These are phyloP conservation scores for Viola pubescens DNA, from an alignment of 441 rosid genomes.

Conservation along the genomic window DNA sequence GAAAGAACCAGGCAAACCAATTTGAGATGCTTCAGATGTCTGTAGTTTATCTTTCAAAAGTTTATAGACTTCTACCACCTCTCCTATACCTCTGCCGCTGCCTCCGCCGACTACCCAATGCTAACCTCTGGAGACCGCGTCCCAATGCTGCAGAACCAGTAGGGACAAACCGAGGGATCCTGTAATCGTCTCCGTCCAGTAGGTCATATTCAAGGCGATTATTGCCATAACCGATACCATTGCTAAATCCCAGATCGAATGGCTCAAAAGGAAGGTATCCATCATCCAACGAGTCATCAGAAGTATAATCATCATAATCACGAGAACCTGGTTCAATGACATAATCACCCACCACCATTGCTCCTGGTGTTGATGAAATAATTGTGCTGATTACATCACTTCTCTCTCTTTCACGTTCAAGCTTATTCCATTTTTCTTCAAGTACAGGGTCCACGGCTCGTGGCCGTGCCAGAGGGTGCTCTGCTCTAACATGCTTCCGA, in stretches of 20 bases:
- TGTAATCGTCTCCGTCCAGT: conserved; percentile 40
- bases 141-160: conserved; percentile 31
- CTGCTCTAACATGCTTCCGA: conserved; percentile 74
- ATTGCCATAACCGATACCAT: conserved; percentile 16
- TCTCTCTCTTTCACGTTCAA: conserved; percentile 64
- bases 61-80: conserved; percentile 20
- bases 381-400: conserved; percentile 73
- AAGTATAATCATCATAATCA: conserved; percentile 43
- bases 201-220: conserved; percentile 25
- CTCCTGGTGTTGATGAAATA: conserved; percentile 74
- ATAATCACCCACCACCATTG: conserved; percentile 82
- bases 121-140: conserved; percentile 27
- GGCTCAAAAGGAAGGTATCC: conserved; percentile 31
- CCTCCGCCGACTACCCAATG: conserved; percentile 34
- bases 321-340: conserved; percentile 58
- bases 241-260: conserved; percentile 29
- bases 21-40: conserved; percentile 6
- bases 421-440: conserved; percentile 74
- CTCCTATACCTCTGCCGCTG: conserved; percentile 29
- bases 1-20: conserved; percentile 5
- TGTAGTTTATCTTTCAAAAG: background rate
- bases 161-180: conserved; percentile 20
- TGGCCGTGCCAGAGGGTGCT: conserved; percentile 74
- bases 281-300: conserved; percentile 49
- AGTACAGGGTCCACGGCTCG: conserved; percentile 66